Conservation (phyloP, 768 basidiomycete species). For the Pholiota microspora region DNA sequence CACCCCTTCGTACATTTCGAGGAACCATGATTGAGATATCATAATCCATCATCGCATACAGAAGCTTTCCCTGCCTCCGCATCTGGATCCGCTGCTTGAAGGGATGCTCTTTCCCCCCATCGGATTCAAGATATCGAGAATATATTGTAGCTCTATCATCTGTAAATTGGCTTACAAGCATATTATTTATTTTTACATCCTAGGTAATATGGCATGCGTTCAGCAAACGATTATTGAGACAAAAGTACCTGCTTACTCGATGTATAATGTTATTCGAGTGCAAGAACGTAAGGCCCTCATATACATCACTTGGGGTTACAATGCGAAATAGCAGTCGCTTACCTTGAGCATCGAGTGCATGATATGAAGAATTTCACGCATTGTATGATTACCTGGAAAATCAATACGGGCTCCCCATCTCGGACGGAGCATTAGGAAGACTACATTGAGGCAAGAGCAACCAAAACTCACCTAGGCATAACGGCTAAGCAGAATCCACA, state of each 20-base stretch:
- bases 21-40: background rate
- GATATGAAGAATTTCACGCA: background rate
- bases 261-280: background rate
- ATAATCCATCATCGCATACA: conserved; percentile 1
- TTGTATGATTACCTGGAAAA: background rate
- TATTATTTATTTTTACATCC: background rate
- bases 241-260: background rate
- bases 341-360: background rate
- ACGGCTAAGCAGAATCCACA: conserved; percentile 11
- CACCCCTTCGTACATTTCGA: background rate
- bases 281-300: background rate
- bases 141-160: background rate
- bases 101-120: background rate
- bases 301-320: background rate
- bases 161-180: background rate
- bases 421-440: too few relatives aligned
- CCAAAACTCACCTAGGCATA: background rate
- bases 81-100: background rate
- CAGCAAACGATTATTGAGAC: background rate
- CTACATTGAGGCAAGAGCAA: too few relatives aligned
- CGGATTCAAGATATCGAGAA: background rate
- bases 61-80: background rate
- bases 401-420: background rate
- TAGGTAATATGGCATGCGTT: background rate
- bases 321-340: background rate